These are phyloP conservation scores for Chaetomiaceae sp. DNA, from an alignment of 2,329 filamentous ascomycete genomes.

Conservation along the genomic window DNA sequence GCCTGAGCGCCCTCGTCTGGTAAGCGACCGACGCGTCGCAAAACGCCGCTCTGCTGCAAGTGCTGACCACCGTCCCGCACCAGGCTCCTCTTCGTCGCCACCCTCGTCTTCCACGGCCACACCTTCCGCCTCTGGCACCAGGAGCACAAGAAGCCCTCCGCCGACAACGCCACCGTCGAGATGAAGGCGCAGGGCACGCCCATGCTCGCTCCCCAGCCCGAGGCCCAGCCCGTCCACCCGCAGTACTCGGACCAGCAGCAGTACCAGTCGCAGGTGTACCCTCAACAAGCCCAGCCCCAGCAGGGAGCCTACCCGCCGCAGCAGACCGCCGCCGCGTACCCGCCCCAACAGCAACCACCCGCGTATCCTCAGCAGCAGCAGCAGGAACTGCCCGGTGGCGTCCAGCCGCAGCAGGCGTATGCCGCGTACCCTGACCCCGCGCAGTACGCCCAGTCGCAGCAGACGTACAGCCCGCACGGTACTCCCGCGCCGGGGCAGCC, in stretches of 20 bases:
- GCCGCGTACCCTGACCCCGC: neutral
- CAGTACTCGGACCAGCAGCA: constrained; percentile 24
- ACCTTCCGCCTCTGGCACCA: constrained; percentile 29
- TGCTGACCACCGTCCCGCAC: neutral
- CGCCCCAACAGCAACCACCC: neutral
- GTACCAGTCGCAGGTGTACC: constrained; percentile 19
- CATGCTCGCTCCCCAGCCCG: constrained; percentile 16
- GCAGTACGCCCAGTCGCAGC: neutral
- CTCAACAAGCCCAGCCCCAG: constrained; percentile 11
- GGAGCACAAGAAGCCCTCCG: constrained; percentile 17
- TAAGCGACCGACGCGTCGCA: constrained; percentile 9
- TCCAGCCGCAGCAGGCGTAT: constrained; percentile 13
- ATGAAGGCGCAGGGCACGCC: constrained; percentile 28
- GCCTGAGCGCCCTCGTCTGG: constrained; percentile 30
- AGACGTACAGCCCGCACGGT: constrained; percentile 1
- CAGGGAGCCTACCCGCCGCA: neutral
- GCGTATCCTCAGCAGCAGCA: constrained; percentile 14
- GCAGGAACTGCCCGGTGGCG: neutral
- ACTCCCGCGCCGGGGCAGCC: constrained; percentile 12
- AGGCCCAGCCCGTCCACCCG: constrained; percentile 4
- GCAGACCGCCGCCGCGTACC: neutral
- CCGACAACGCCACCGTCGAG: constrained; percentile 28
- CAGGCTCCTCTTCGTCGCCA: constrained; percentile 25
- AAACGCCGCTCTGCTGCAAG: neutral
- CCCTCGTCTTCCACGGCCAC: constrained; percentile 28